A percentile compares a stretch with the other conserved stretches of the same genome.
These are phyloP conservation scores for Cerioporus squamosus DNA, from an alignment of 1,284 basidiomycete species.

Conservation along the genomic window DNA sequence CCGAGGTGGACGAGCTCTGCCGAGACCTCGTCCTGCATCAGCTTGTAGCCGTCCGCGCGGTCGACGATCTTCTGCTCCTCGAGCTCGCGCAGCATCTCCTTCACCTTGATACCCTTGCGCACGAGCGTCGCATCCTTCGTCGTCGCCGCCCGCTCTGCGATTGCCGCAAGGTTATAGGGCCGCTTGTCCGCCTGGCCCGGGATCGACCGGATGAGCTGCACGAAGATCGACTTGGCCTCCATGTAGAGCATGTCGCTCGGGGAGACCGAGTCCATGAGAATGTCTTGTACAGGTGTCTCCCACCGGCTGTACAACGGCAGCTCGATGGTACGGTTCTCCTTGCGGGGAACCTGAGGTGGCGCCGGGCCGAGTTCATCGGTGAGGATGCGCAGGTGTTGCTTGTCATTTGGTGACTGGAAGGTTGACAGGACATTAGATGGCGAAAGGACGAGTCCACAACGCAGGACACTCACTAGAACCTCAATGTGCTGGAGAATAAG, in stretches of 20 bases:
- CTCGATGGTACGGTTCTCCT: constrained; percentile 96
- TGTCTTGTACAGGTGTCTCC: constrained; percentile 99
- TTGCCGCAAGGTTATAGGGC: constrained; percentile 87
- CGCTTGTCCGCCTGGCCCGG: constrained; percentile 83
- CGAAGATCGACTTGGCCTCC: constrained; percentile 99
- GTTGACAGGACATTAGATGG: constrained; percentile 4
- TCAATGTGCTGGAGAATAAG: constrained; percentile 95
- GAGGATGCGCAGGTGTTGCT: constrained; percentile 94
- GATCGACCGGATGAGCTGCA: constrained; percentile 95
- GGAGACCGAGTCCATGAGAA: constrained; percentile 97
- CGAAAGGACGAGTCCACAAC: constrained; percentile 1
- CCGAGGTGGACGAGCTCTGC: constrained; percentile 96
- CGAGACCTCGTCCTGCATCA: constrained; percentile 97
- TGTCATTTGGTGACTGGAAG: constrained; percentile 91
- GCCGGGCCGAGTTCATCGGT: constrained; percentile 95
- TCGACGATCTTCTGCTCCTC: constrained; percentile 92
- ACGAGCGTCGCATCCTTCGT: constrained; percentile 96
- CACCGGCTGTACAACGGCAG: constrained; percentile 94
- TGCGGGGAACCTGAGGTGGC: constrained; percentile 93
- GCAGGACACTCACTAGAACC: constrained; percentile 73
- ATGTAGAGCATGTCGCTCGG: constrained; percentile 99
- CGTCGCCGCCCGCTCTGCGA: constrained; percentile 95
- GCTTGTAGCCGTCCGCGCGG: constrained; percentile 80
- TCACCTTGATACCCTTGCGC: constrained; percentile 97
- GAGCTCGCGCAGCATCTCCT: constrained; percentile 97